Base-by-base conservation (phyloP, 371 early-diverging fungal genomes). In the Haplosporangium sp. region DNA sequence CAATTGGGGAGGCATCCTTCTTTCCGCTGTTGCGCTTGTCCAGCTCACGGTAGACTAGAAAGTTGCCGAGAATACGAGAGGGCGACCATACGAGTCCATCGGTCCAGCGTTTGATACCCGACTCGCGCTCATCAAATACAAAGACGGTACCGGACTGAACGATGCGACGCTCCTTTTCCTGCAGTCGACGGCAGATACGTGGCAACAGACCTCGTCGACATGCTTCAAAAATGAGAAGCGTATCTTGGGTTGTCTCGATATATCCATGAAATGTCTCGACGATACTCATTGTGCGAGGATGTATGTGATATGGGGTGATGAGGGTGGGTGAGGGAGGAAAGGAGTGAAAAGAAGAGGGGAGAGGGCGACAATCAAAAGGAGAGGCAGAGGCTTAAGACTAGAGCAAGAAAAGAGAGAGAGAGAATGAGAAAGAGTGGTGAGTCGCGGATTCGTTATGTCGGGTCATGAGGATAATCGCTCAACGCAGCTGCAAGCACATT, bases 61-160 rank as follows among this genome's bases (percentile, higher is more conserved):
- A 94, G 79, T 91, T 90, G 42, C 93, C 93, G 40, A 90, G 85
- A 2, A 93, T 91, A 36, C 96, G 89, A 29, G 93, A 93, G 6
- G 95, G 94, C 23, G 93, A 92, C 96, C 95, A 94, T n/a, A 89
- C 86, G 29, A 89, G 84, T 14, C 95, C 95, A 76, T 95, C 96
- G 4, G 96, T 96, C 96, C 96, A 96, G 42, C 96, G 84, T 65
- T 92, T 92, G 77, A 96, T 94, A 8, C 95, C 93, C 0, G 91
- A 87, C 63, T 93, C 93, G 42, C 89, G 89, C 76, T 93, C 94
- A 70, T 92, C 92, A 88, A 90, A 93, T 37, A 93, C 88, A 73
- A 90, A 94, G 21, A 93, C 90, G 0, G 93, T 86, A 1, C 94
- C 94, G 4, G 93, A 89, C 20, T 82, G 84, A 56, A 94, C 88